Percentiles rank a stretch among this genome's conserved stretches.
Evolutionary conservation across 2,329 filamentous ascomycete species (phyloP).

Genomic region (Fusarium bactridioides): DNA sequence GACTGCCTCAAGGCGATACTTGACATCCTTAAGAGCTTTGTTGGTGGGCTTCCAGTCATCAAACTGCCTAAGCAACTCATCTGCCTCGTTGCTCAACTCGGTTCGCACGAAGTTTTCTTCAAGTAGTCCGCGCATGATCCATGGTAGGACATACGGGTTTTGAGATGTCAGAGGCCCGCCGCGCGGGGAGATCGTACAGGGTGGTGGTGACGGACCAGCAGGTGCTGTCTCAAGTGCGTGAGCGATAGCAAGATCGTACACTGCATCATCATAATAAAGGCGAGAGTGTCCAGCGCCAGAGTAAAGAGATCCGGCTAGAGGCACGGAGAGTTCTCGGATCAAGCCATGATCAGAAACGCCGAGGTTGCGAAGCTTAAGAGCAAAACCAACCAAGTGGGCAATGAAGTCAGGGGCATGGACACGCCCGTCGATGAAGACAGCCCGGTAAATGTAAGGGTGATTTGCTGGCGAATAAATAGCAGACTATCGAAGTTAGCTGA

Average conservation of each 20-base stretch:
- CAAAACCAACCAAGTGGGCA: slow-evolving; percentile 90
- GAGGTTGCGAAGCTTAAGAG: slow-evolving; percentile 91
- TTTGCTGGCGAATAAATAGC: slow-evolving; percentile 85
- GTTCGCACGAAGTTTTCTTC: slow-evolving; percentile 92
- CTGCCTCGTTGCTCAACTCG: slow-evolving; percentile 79
- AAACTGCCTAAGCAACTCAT: slow-evolving; percentile 83
- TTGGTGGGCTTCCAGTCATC: slow-evolving; percentile 91
- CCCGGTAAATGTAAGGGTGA: slow-evolving; percentile 93
- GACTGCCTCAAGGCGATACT: slow-evolving; percentile 91
- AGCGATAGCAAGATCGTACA: slow-evolving; percentile 81
- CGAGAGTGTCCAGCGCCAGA: slow-evolving; percentile 92
- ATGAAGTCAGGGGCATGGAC: slow-evolving; percentile 94
- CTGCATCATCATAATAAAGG: slow-evolving; percentile 86
- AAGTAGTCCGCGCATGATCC: slow-evolving; percentile 91
- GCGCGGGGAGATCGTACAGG: slow-evolving; percentile 39
- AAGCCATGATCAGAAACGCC: slow-evolving; percentile 93
- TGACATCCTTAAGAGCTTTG: slow-evolving; percentile 94
- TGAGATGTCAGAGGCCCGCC: slow-evolving; percentile 55
- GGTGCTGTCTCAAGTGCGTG: slow-evolving; percentile 77
- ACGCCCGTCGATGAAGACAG: slow-evolving; percentile 94
- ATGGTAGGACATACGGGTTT: slow-evolving; percentile 92
- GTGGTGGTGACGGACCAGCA: slow-evolving; percentile 50
- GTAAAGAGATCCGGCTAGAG: slow-evolving; percentile 90
- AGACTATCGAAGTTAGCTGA: slow-evolving; percentile 61
- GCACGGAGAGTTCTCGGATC: slow-evolving; percentile 86